Conservation (phyloP, 345 rosid genomes). For the Linum lewisii region DNA sequence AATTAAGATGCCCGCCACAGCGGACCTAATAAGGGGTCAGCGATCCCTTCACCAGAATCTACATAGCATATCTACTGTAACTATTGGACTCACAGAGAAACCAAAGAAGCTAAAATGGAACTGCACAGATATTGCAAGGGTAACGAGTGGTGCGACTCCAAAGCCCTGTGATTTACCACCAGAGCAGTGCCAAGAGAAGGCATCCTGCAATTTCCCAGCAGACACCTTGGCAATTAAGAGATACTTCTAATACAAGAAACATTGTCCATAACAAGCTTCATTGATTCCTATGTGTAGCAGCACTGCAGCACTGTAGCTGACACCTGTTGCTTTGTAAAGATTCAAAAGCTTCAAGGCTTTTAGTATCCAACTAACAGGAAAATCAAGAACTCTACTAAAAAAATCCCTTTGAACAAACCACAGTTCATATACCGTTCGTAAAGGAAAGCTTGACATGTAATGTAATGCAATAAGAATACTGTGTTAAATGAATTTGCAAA, state of each 20-base stretch:
- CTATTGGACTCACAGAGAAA: conserved; percentile 18
- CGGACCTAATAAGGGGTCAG: too few species aligned
- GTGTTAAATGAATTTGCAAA: background rate
- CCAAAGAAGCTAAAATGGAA: conserved; percentile 24
- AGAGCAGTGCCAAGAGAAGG: conserved; percentile 15
- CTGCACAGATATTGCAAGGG: conserved; percentile 22
- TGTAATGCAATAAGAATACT: too few species aligned
- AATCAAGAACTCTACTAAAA: too few species aligned
- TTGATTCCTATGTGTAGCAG: conserved; percentile 3
- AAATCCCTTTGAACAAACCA: too few species aligned
- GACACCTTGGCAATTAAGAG: conserved; percentile 17
- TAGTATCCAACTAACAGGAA: too few species aligned
- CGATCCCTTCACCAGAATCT: conserved; percentile 22
- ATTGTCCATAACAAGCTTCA: background rate
- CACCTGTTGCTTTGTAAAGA: background rate
- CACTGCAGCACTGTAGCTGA: background rate
- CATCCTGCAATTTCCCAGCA: conserved; percentile 18
- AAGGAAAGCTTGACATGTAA: too few species aligned
- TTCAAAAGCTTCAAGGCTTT: too few species aligned
- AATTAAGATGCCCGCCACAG: too few species aligned
- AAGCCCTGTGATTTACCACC: conserved; percentile 17
- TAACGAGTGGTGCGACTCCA: conserved; percentile 21
- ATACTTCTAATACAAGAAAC: conserved; percentile 17
- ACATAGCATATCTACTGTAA: conserved; percentile 24
- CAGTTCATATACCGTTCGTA: too few species aligned